Percentiles rank a stretch among this genome's conserved stretches.
Evolutionary conservation across 768 basidiomycete species (phyloP).

Genomic region (Sarcodon aspratus): DNA sequence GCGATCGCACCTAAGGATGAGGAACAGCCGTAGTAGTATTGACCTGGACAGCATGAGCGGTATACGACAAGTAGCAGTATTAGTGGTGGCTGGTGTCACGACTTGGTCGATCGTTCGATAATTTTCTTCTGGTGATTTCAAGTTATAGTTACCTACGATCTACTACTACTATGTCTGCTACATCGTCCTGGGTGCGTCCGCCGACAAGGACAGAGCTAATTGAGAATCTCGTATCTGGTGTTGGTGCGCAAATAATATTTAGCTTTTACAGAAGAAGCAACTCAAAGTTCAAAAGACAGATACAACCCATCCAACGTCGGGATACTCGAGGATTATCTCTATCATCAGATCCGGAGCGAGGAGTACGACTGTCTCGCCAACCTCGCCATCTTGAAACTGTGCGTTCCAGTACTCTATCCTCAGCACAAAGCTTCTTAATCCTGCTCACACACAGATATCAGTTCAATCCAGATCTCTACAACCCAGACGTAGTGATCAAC

Average conservation of each 20-base stretch:
- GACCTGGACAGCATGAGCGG: too few relatives aligned
- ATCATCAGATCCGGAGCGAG: slow-evolving; percentile 82
- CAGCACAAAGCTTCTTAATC: neutral
- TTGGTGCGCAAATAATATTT: slow-evolving; percentile 41
- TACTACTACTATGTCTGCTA: slow-evolving; percentile 10
- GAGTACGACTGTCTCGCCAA: slow-evolving; percentile 95
- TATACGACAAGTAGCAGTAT: too few relatives aligned
- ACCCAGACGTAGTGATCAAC: slow-evolving; percentile 88
- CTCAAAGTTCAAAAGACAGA: slow-evolving; percentile 49
- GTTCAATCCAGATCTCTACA: slow-evolving; percentile 89
- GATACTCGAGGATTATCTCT: slow-evolving; percentile 93
- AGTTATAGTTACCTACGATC: too few relatives aligned
- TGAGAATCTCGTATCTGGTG: slow-evolving; percentile 83
- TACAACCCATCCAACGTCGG: slow-evolving; percentile 94
- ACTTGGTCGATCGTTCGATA: too few relatives aligned
- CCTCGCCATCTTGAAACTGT: slow-evolving; percentile 91
- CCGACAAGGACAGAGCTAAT: slow-evolving; percentile 77
- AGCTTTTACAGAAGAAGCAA: neutral
- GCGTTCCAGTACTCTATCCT: slow-evolving; percentile 9
- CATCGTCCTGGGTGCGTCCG: slow-evolving; percentile 62
- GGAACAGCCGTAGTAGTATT: too few relatives aligned
- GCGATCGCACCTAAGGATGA: too few relatives aligned
- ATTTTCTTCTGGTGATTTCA: too few relatives aligned
- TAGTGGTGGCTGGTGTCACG: too few relatives aligned
- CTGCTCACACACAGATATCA: slow-evolving; percentile 55